These are phyloP conservation scores for Leccinum angustisporum DNA, from an alignment of 1,284 basidiomycete genomes.

Conservation along the genomic window DNA sequence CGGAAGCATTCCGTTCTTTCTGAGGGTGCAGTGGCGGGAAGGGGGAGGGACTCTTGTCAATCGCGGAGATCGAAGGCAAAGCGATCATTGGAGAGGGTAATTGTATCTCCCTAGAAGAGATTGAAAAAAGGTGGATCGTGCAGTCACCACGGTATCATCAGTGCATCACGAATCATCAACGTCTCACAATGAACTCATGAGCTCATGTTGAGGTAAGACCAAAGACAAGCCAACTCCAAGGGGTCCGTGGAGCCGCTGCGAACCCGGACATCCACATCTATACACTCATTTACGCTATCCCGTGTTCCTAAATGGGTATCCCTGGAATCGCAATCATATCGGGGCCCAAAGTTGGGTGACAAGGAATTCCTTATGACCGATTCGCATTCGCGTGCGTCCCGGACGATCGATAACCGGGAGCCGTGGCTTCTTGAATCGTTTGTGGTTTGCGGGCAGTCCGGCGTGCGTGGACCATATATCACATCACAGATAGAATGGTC, in stretches of 20 bases:
- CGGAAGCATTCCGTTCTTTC: constrained; percentile 26
- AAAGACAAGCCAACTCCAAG: constrained; percentile 24
- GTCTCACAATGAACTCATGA: background rate
- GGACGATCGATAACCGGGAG: background rate
- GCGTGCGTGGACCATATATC: background rate
- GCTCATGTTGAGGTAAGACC: constrained; percentile 2
- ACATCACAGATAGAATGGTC: constrained; percentile 2
- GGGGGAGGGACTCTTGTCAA: constrained; percentile 4
- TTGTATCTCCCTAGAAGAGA: constrained; percentile 5
- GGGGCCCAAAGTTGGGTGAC: background rate
- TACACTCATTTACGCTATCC: constrained; percentile 2
- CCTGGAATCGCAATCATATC: background rate
- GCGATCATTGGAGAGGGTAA: constrained; percentile 6
- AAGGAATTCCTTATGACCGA: constrained; percentile 1
- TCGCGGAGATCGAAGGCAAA: constrained; percentile 35
- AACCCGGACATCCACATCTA: background rate
- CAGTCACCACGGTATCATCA: constrained; percentile 1
- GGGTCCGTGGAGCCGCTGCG: constrained; percentile 25
- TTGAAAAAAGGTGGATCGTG: background rate
- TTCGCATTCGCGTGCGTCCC: background rate
- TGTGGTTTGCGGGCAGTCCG: background rate
- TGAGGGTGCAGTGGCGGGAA: constrained; percentile 10
- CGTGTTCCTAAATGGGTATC: background rate
- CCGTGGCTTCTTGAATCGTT: background rate
- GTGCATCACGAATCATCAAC: background rate